Conservation (phyloP, 495 filamentous ascomycete species). For the Letharia lupina region DNA sequence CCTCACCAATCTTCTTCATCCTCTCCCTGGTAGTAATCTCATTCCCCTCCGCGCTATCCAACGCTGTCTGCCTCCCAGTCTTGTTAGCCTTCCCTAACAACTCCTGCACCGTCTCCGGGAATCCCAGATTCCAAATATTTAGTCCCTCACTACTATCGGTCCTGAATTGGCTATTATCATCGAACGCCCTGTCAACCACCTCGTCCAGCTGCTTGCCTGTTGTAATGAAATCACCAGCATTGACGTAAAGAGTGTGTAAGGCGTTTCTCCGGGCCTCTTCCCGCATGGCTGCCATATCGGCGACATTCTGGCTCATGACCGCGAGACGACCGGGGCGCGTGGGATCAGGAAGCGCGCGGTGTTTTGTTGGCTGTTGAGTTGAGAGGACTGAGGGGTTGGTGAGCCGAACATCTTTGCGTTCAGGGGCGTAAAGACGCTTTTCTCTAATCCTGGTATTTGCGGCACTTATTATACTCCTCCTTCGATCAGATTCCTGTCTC, state of each 20-base stretch:
- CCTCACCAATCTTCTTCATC: slow-evolving; percentile 56
- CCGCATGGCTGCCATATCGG: slow-evolving; percentile 34
- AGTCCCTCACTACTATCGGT: slow-evolving; percentile 37
- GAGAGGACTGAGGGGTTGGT: slow-evolving; percentile 45
- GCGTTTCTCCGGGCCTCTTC: slow-evolving; percentile 36
- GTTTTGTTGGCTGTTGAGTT: slow-evolving; percentile 35
- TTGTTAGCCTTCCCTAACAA: slow-evolving; percentile 32
- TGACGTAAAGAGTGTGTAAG: slow-evolving; percentile 56
- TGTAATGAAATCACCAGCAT: slow-evolving; percentile 56
- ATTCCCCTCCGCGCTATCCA: slow-evolving; percentile 28
- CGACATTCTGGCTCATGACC: slow-evolving; percentile 35
- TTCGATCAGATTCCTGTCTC: slow-evolving; percentile 39
- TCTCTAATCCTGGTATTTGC: slow-evolving; percentile 34
- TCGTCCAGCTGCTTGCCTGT: slow-evolving; percentile 52
- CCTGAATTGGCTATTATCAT: slow-evolving; percentile 41
- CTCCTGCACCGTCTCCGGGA: slow-evolving; percentile 45
- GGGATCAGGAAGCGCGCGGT: slow-evolving; percentile 38
- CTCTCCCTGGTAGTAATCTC: slow-evolving; percentile 43
- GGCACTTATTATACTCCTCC: slow-evolving; percentile 31
- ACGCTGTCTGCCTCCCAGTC: slow-evolving; percentile 27
- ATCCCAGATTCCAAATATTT: slow-evolving; percentile 52
- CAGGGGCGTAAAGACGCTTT: slow-evolving; percentile 40
- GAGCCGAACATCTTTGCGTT: slow-evolving; percentile 52
- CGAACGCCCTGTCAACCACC: slow-evolving; percentile 54
- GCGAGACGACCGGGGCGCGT: slow-evolving; percentile 39